Evolutionary conservation across 371 early-diverging fungal species (phyloP).

Genomic region (Syncephalastrum monosporum): DNA sequence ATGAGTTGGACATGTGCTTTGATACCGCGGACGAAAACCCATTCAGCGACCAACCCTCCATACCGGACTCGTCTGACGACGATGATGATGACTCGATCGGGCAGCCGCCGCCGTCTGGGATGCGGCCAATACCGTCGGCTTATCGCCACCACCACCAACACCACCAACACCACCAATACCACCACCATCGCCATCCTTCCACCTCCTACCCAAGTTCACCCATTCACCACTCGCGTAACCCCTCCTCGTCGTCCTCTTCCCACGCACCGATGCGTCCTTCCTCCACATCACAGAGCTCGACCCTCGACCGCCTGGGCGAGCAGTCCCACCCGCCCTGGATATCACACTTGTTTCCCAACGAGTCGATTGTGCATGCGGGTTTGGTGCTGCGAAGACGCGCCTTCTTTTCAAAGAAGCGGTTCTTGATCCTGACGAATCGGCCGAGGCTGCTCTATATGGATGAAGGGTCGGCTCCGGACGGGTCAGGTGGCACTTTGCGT

Average conservation of each 20-base stretch:
- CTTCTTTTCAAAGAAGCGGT: constrained; percentile 59
- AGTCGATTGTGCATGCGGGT: constrained; percentile 63
- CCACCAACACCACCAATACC: too few species aligned
- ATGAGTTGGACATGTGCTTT: constrained; percentile 37
- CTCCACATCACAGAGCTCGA: constrained; percentile 11
- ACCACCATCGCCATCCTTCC: too few species aligned
- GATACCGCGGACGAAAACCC: constrained; percentile 11
- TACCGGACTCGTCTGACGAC: too few species aligned
- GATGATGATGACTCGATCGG: too few species aligned
- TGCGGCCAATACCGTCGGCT: too few species aligned
- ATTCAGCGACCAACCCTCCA: constrained; percentile 8
- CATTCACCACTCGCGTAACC: too few species aligned
- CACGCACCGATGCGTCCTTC: neutral
- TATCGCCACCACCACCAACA: too few species aligned
- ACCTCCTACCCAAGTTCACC: too few species aligned
- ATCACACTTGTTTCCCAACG: constrained; percentile 56
- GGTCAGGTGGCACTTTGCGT: constrained; percentile 31
- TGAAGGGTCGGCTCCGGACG: constrained; percentile 43
- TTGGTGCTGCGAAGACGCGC: constrained; percentile 61
- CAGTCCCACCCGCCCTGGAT: constrained; percentile 38
- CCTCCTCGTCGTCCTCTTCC: too few species aligned
- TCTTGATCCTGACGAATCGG: constrained; percentile 67
- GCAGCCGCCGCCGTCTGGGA: too few species aligned
- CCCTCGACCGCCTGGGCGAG: constrained; percentile 22
- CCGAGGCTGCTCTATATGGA: constrained; percentile 73